Conservation (phyloP, 2,329 filamentous ascomycete genomes). For the Phaeosphaeria sp. region DNA sequence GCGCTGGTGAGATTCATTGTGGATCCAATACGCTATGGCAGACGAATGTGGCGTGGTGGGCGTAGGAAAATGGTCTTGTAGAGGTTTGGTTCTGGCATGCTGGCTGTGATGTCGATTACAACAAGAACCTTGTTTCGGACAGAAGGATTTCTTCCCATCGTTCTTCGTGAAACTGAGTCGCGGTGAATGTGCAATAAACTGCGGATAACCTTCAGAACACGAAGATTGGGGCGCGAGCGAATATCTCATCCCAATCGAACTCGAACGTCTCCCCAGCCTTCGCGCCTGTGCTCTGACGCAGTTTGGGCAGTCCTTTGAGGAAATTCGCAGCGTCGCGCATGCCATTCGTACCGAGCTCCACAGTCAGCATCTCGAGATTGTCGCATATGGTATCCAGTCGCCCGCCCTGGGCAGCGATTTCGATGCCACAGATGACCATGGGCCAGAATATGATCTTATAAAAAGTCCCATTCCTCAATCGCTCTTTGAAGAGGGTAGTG, state of each 20-base stretch:
- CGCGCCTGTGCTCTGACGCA: neutral
- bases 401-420: neutral
- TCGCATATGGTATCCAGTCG: neutral
- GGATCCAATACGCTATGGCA: neutral
- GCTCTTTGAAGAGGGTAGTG: neutral
- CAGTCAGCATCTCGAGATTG: neutral
- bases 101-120: too few relatives aligned
- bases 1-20: conserved; percentile 1
- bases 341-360: neutral
- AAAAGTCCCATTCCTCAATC: neutral
- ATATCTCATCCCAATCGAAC: neutral
- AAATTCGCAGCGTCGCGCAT: neutral
- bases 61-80: too few relatives aligned
- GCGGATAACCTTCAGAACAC: neutral
- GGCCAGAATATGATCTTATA: neutral
- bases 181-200: neutral
- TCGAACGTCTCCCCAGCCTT: neutral
- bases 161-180: too few relatives aligned
- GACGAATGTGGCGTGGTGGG: neutral
- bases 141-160: too few relatives aligned
- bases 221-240: neutral
- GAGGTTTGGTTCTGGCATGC: too few relatives aligned
- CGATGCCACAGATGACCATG: neutral
- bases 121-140: too few relatives aligned
- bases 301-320: neutral